These are phyloP conservation scores for Apiotrichum mycotoxinovorans DNA, from an alignment of 1,284 basidiomycete species.

Conservation along the genomic window DNA sequence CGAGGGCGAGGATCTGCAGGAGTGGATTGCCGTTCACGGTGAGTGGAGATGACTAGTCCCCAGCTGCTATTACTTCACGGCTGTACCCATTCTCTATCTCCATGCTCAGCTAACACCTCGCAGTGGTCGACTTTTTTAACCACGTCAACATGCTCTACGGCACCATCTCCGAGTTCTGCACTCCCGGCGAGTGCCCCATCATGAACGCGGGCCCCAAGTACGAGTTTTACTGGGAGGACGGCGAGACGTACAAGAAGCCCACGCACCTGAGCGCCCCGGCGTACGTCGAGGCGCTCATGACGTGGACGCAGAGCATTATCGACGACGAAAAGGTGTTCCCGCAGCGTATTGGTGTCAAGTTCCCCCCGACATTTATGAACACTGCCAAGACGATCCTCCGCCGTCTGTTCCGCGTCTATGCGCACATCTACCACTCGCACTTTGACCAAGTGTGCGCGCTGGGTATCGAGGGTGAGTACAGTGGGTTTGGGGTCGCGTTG, in stretches of 20 bases:
- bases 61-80: too few species aligned
- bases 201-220: constrained; percentile 99
- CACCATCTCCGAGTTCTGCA: constrained; percentile 94
- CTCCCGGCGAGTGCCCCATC: constrained; percentile 91
- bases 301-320: constrained; percentile 90
- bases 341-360: constrained; percentile 89
- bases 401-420: constrained; percentile 93
- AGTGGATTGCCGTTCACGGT: constrained; percentile 97
- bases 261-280: constrained; percentile 91
- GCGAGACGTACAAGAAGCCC: constrained; percentile 83
- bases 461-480: constrained; percentile 81
- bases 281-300: constrained; percentile 98
- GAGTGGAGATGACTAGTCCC: constrained; percentile 37
- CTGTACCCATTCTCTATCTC: too few species aligned
- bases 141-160: constrained; percentile 95
- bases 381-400: constrained; percentile 90
- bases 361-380: constrained; percentile 84
- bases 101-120: neutral
- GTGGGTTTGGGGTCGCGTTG: too few species aligned
- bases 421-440: constrained; percentile 98
- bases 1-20: constrained; percentile 89
- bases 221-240: constrained; percentile 99
- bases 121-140: constrained; percentile 94
- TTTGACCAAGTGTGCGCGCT: constrained; percentile 98
- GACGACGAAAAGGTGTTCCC: constrained; percentile 94